Evolutionary conservation across 2,329 filamentous ascomycete genomes (phyloP).

Genomic region (Pseudocercospora pini-densiflorae): DNA sequence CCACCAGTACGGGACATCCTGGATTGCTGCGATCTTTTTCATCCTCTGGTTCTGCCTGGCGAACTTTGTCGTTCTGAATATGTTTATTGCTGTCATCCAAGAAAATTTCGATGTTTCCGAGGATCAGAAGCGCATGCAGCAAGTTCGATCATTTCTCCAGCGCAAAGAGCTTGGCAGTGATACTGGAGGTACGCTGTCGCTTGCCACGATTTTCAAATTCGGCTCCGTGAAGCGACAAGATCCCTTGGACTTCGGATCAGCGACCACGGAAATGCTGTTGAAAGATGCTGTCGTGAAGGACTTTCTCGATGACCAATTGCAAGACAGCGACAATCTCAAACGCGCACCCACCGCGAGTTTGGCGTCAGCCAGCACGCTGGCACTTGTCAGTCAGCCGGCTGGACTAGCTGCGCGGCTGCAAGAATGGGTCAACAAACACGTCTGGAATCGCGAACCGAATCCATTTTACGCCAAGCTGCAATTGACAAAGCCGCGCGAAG

Average conservation of each 20-base stretch:
- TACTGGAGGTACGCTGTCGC: slow-evolving; percentile 72
- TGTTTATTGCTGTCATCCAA: slow-evolving; percentile 99
- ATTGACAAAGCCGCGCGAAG: slow-evolving; percentile 71
- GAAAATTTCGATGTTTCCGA: slow-evolving; percentile 99
- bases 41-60: slow-evolving; percentile 95
- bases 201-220: slow-evolving; percentile 67
- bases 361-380: slow-evolving; percentile 21
- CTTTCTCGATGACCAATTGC: slow-evolving; percentile 78
- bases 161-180: slow-evolving; percentile 78
- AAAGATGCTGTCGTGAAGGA: slow-evolving; percentile 96
- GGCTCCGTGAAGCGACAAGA: slow-evolving; percentile 71
- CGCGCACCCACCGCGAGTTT: slow-evolving; percentile 25
- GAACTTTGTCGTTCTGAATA: slow-evolving; percentile 96
- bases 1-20: slow-evolving; percentile 70
- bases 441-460: slow-evolving; percentile 71
- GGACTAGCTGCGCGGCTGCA: slow-evolving; percentile 31
- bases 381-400: slow-evolving; percentile 24
- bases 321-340: slow-evolving; percentile 29
- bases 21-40: slow-evolving; percentile 90
- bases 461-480: slow-evolving; percentile 90
- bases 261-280: slow-evolving; percentile 92
- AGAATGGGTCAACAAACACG: slow-evolving; percentile 32
- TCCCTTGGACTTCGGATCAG: slow-evolving; percentile 87
- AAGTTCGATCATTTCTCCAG: slow-evolving; percentile 93
- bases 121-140: slow-evolving; percentile 95